These are phyloP conservation scores for Oemleria cerasiformis DNA, from an alignment of 306 rosid genomes.

Conservation along the genomic window DNA sequence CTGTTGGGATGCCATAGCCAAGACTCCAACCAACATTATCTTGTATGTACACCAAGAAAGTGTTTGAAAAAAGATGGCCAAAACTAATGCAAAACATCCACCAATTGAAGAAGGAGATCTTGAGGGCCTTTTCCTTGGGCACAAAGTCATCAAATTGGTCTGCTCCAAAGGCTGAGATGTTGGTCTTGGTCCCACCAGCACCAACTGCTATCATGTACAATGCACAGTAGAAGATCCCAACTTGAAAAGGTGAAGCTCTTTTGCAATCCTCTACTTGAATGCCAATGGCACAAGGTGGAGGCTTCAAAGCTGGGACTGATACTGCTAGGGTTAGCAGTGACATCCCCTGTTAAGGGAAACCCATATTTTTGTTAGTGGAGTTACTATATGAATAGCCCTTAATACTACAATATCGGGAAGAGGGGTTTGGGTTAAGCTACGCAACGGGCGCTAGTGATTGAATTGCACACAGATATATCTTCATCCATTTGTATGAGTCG, in stretches of 20 bases:
- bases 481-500: too few species aligned
- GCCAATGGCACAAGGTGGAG: conserved; percentile 53
- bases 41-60: conserved; percentile 72
- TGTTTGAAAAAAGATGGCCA: conserved; percentile 66
- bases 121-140: conserved; percentile 51
- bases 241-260: conserved; percentile 52
- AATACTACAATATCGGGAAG: too few species aligned
- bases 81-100: conserved; percentile 68
- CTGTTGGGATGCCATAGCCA: conserved; percentile 80
- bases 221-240: conserved; percentile 59
- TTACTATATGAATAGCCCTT: not conserved
- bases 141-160: conserved; percentile 82
- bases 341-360: conserved; percentile 66
- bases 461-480: too few species aligned
- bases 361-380: not conserved
- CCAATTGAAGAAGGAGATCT: conserved; percentile 85
- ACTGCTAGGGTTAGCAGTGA: conserved; percentile 58
- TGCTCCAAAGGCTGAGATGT: conserved; percentile 88
- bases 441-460: too few species aligned
- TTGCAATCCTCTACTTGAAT: conserved; percentile 28
- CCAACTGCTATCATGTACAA: conserved; percentile 64
- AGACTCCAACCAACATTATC: conserved; percentile 65
- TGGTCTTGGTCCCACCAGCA: conserved; percentile 84
- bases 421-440: too few species aligned
- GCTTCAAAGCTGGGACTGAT: conserved; percentile 54